Evolutionary conservation across 2,329 filamentous ascomycete species (phyloP).

Genomic region (Cryphonectria naterciae): DNA sequence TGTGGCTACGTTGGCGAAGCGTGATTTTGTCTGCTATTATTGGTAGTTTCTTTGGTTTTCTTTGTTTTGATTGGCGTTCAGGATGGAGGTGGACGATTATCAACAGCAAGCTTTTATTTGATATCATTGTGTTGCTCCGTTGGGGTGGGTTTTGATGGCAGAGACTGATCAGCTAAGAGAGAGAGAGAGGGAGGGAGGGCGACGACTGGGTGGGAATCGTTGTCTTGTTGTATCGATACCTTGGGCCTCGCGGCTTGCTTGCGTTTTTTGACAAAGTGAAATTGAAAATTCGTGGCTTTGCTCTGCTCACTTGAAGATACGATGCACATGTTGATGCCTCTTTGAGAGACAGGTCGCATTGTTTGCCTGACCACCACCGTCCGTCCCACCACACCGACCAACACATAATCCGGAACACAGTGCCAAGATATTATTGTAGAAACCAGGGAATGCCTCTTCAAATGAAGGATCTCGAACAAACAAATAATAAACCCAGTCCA

Average conservation of each 20-base stretch:
- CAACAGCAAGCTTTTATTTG: background rate
- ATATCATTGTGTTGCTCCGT: background rate
- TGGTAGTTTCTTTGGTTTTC: background rate
- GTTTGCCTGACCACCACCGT: background rate
- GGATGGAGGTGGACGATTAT: conserved; percentile 1
- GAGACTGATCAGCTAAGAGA: background rate
- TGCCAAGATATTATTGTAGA: background rate
- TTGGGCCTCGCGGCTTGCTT: background rate
- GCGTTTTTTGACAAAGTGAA: background rate
- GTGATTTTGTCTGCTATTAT: background rate
- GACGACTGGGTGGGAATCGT: background rate
- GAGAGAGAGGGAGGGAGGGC: background rate
- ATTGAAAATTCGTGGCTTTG: background rate
- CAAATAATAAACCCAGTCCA: background rate
- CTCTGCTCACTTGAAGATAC: background rate
- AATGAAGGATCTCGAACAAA: background rate
- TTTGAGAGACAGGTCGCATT: background rate
- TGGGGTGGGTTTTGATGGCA: background rate
- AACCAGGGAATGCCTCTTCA: background rate
- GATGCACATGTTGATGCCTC: background rate
- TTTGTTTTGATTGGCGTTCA: conserved; percentile 16
- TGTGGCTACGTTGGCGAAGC: background rate
- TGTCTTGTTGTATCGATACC: conserved; percentile 8
- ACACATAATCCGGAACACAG: background rate
- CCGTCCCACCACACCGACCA: background rate